Percentiles rank a stretch among this genome's conserved stretches.
These are phyloP conservation scores for Nemania sp. DNA, from an alignment of 2,329 filamentous ascomycete species.

Conservation along the genomic window DNA sequence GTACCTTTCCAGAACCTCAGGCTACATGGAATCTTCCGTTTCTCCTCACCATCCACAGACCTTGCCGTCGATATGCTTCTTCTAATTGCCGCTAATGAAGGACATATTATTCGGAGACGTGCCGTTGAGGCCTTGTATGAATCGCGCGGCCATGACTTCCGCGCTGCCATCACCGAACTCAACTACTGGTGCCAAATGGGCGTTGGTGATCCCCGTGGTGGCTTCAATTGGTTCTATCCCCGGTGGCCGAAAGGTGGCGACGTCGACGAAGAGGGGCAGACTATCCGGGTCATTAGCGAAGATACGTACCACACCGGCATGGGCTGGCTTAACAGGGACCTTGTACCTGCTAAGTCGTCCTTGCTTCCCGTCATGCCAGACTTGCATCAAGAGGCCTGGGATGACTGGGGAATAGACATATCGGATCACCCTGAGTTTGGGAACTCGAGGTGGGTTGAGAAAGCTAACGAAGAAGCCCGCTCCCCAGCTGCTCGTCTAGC, in stretches of 20 bases:
- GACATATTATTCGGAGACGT: slow-evolving; percentile 72
- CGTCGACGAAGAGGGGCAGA: slow-evolving; percentile 66
- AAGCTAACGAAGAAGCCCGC: slow-evolving; percentile 4
- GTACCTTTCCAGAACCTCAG: slow-evolving; percentile 74
- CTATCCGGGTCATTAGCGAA: slow-evolving; percentile 77
- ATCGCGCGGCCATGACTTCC: slow-evolving; percentile 71
- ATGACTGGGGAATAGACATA: slow-evolving; percentile 68
- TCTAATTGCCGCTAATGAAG: slow-evolving; percentile 83
- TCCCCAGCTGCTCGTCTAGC: slow-evolving; percentile 33
- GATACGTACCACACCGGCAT: slow-evolving; percentile 77
- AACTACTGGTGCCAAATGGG: slow-evolving; percentile 98
- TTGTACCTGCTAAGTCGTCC: slow-evolving; percentile 43
- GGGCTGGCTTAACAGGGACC: slow-evolving; percentile 73
- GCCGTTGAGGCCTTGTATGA: slow-evolving; percentile 72
- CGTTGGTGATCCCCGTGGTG: slow-evolving; percentile 84
- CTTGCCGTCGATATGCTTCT: slow-evolving; percentile 79
- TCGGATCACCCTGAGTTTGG: slow-evolving; percentile 57
- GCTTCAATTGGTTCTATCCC: slow-evolving; percentile 86
- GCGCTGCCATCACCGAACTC: slow-evolving; percentile 79
- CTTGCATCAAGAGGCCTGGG: slow-evolving; percentile 65
- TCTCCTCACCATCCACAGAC: slow-evolving; percentile 66
- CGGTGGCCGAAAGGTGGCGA: slow-evolving; percentile 75
- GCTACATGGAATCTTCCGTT: slow-evolving; percentile 83
- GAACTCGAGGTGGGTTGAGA: slow-evolving; percentile 41
- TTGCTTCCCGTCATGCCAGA: slow-evolving; percentile 60